phyloP scores from a whole-genome alignment of 148 eudicot genomes.

The Cornus kousa region DNA sequence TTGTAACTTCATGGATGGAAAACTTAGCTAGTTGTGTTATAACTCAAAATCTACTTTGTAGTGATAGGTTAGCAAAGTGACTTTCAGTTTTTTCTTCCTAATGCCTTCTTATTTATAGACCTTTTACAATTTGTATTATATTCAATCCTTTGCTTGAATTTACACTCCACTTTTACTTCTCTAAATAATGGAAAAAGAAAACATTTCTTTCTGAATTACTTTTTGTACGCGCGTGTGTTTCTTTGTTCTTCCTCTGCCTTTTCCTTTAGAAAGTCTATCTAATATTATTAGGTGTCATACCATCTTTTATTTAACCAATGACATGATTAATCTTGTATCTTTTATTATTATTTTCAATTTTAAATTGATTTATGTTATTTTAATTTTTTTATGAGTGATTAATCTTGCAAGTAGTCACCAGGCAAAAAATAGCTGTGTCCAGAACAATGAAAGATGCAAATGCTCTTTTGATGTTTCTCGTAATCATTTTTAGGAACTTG shows the following conservation, averaged over 20 bases:
- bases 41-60: not conserved
- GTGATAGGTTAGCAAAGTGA: not conserved
- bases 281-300: no score
- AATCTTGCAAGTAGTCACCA: no score
- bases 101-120: no score
- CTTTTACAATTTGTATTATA: not conserved
- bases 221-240: not conserved
- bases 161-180: not conserved
- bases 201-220: not conserved
- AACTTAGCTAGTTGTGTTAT: not conserved
- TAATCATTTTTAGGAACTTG: not conserved
- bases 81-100: no score
- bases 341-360: no score
- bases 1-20: no score
- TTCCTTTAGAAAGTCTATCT: no score
- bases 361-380: no score
- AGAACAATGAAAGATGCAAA: conserved; percentile 1
- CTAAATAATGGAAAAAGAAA: not conserved
- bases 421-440: no score
- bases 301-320: no score
- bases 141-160: not conserved
- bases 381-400: no score
- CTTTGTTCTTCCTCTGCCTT: not conserved
- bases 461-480: not conserved
- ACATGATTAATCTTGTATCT: no score